Percentiles rank a stretch among this genome's conserved stretches.
phyloP scores from a whole-genome alignment of 2,329 filamentous ascomycete species.

The Pseudogymnoascus pannorum region DNA sequence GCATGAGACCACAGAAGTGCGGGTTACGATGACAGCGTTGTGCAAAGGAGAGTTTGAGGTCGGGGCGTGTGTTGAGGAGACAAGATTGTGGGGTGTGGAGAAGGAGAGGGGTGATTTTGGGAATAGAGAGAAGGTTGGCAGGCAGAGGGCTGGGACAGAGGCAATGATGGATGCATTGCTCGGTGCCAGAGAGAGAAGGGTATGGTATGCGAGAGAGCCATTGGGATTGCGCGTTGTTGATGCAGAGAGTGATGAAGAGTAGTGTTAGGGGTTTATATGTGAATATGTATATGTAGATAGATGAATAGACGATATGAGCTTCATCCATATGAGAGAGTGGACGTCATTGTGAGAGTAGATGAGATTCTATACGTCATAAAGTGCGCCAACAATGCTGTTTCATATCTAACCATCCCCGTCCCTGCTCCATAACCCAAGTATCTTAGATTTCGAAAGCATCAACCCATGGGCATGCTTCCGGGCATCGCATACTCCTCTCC shows the following conservation, averaged over 20 bases:
- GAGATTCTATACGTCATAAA: constrained; percentile 6
- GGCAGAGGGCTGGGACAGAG: constrained; percentile 46
- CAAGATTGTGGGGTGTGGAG: constrained; percentile 42
- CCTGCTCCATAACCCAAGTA: not conserved
- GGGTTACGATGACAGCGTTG: constrained; percentile 65
- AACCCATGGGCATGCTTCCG: constrained; percentile 27
- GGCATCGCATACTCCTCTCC: constrained; percentile 31
- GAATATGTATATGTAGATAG: constrained; percentile 10
- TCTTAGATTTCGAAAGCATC: not conserved
- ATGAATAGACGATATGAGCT: not conserved
- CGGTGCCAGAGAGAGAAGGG: constrained; percentile 51
- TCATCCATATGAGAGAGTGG: not conserved
- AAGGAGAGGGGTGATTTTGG: constrained; percentile 20
- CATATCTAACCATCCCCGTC: not conserved
- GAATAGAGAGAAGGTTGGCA: constrained; percentile 25
- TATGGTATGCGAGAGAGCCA: constrained; percentile 57
- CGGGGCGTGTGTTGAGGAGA: constrained; percentile 73
- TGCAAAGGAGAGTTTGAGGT: constrained; percentile 80
- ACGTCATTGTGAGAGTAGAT: not conserved
- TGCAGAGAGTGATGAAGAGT: constrained; percentile 16
- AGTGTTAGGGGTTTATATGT: constrained; percentile 17
- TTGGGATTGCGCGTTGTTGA: constrained; percentile 28
- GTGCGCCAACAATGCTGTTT: constrained; percentile 1
- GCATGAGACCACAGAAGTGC: constrained; percentile 51
- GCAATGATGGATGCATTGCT: constrained; percentile 51